These are phyloP conservation scores for Gaillardinia entomophila DNA, from an alignment of 805 yeast species.

Conservation along the genomic window DNA sequence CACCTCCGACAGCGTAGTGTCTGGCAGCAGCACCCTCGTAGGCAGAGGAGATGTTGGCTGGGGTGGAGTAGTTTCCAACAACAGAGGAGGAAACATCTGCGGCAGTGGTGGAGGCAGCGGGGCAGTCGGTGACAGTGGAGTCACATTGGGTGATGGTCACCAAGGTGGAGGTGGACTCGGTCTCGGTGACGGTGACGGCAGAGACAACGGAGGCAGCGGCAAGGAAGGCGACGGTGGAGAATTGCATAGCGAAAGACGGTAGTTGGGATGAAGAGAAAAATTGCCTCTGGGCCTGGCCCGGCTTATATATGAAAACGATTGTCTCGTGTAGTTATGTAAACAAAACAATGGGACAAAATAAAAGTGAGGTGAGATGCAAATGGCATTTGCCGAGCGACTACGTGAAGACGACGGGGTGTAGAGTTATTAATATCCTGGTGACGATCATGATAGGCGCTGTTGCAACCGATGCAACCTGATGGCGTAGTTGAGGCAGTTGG, in stretches of 20 bases:
- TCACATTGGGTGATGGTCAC: conserved; percentile 17
- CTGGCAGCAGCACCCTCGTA: conserved; percentile 18
- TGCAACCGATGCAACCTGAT: not conserved
- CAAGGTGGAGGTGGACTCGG: conserved; percentile 7
- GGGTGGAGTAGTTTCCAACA: conserved; percentile 12
- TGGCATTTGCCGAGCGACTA: too few species aligned
- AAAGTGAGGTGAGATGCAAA: too few species aligned
- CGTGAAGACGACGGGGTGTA: too few species aligned
- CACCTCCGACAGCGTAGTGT: not conserved
- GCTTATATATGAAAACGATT: not conserved
- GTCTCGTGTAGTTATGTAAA: not conserved
- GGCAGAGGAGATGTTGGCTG: conserved; percentile 3
- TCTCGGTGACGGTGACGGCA: conserved; percentile 8
- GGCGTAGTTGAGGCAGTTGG: not conserved
- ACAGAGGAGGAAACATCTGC: conserved; percentile 9
- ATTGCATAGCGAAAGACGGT: conserved; percentile 13
- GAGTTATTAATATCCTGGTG: too few species aligned
- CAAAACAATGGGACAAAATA: not conserved
- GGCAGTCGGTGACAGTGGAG: conserved; percentile 12
- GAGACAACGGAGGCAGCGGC: conserved; percentile 13
- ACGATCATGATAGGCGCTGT: too few species aligned
- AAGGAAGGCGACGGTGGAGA: conserved; percentile 15
- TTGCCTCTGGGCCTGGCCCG: not conserved
- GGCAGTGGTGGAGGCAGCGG: conserved; percentile 4
- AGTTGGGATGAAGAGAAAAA: not conserved